Percentiles rank a stretch among this genome's conserved stretches.
Conservation (phyloP, 257 asterid species). For the Penstemon davidsonii region DNA sequence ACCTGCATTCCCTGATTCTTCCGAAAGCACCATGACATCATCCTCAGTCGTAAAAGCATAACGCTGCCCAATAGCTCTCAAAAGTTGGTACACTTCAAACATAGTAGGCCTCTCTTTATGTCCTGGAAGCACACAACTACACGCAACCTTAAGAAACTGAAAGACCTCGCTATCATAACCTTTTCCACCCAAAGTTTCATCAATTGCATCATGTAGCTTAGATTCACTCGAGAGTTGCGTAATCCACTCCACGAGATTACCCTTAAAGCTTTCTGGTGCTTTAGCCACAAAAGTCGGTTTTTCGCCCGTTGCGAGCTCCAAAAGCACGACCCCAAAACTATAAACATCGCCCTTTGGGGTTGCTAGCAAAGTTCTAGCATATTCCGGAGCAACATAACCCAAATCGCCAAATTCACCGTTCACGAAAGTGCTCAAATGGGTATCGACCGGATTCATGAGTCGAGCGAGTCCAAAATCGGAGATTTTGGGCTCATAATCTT, state of each 20-base stretch:
- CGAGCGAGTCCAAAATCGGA: constrained; percentile 90
- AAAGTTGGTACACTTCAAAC: constrained; percentile 85
- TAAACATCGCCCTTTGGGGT: constrained; percentile 93
- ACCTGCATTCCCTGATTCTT: constrained; percentile 40
- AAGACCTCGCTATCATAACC: constrained; percentile 66
- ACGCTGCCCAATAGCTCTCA: constrained; percentile 69
- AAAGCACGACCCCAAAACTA: constrained; percentile 87
- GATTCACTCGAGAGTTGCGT: constrained; percentile 57
- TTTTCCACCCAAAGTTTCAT: constrained; percentile 51
- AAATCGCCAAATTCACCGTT: constrained; percentile 89
- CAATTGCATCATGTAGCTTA: constrained; percentile 71
- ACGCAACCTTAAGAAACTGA: constrained; percentile 84
- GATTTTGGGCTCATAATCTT: constrained; percentile 57
- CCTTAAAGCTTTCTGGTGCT: constrained; percentile 76
- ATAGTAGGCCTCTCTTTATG: constrained; percentile 84
- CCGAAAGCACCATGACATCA: constrained; percentile 52
- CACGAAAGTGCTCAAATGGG: constrained; percentile 87
- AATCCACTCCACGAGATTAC: constrained; percentile 85
- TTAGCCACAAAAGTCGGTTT: constrained; percentile 51
- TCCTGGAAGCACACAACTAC: constrained; percentile 65
- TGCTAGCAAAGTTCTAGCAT: constrained; percentile 68
- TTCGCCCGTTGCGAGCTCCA: constrained; percentile 79
- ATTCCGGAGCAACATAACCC: constrained; percentile 92
- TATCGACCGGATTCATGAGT: constrained; percentile 87
- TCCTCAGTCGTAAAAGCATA: constrained; percentile 64